Evolutionary conservation across 331 rosid species (phyloP).

Genomic region (Dryas integrifolia): DNA sequence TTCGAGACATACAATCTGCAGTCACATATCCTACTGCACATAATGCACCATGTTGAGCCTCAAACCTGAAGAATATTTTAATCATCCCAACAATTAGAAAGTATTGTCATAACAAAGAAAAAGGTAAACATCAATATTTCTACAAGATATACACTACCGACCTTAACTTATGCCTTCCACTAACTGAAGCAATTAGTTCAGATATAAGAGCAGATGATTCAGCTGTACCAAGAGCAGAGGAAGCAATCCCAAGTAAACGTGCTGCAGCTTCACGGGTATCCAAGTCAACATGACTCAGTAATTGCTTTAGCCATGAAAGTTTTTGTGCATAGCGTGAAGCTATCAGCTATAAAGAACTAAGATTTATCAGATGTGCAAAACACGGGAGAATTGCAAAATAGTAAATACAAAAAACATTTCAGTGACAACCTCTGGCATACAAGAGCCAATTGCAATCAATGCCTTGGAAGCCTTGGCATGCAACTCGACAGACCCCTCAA

Average conservation of each 20-base stretch:
- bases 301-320: constrained; percentile 76
- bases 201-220: constrained; percentile 49
- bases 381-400: background rate
- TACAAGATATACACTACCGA: constrained; percentile 24
- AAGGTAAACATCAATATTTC: constrained; percentile 15
- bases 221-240: constrained; percentile 62
- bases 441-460: constrained; percentile 70
- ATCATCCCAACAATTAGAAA: constrained; percentile 14
- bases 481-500: constrained; percentile 87
- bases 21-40: constrained; percentile 86
- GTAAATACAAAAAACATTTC: constrained; percentile 18
- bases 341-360: constrained; percentile 52
- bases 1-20: constrained; percentile 71
- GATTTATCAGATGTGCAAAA: constrained; percentile 15
- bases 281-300: constrained; percentile 76
- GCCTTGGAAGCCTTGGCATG: constrained; percentile 83
- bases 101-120: background rate
- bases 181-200: constrained; percentile 60
- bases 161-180: constrained; percentile 62
- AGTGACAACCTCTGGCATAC: constrained; percentile 65
- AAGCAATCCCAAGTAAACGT: constrained; percentile 86
- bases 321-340: constrained; percentile 61
- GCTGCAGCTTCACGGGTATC: constrained; percentile 93
- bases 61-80: constrained; percentile 58
- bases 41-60: constrained; percentile 81